phyloP scores from a whole-genome alignment of 2,329 filamentous ascomycete species.

The Parastagonospora nodorum region DNA sequence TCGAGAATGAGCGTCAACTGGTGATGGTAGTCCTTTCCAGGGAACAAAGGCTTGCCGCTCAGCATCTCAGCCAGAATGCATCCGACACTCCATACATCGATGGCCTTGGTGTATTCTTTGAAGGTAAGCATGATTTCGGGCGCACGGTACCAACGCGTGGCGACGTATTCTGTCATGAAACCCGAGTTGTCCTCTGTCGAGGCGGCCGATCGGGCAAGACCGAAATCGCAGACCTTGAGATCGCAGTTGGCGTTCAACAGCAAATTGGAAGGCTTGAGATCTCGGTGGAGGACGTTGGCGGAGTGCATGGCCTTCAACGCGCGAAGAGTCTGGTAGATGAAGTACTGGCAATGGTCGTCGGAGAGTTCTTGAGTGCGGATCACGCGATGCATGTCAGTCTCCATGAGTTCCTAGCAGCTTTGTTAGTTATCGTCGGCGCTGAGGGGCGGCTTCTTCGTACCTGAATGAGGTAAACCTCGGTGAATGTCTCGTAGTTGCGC shows the following conservation, averaged over 20 bases:
- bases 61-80: slow-evolving; percentile 99
- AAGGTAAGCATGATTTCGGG: slow-evolving; percentile 99
- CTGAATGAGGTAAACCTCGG: slow-evolving; percentile 98
- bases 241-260: slow-evolving; percentile 98
- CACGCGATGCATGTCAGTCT: slow-evolving; percentile 99
- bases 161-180: slow-evolving; percentile 99
- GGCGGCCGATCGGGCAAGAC: slow-evolving; percentile 90
- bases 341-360: slow-evolving; percentile 99
- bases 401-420: slow-evolving; percentile 84
- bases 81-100: slow-evolving; percentile 98
- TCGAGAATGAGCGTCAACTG: slow-evolving; percentile 96
- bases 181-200: slow-evolving; percentile 99
- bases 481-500: slow-evolving; percentile 92
- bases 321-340: slow-evolving; percentile 98
- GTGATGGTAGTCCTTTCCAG: slow-evolving; percentile 98
- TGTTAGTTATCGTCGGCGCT: slow-evolving; percentile 11
- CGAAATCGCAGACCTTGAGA: slow-evolving; percentile 98
- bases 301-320: slow-evolving; percentile 99
- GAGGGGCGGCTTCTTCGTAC: slow-evolving; percentile 51
- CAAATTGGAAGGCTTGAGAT: slow-evolving; percentile 96
- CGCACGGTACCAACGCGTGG: slow-evolving; percentile 97
- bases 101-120: slow-evolving; percentile 99
- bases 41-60: slow-evolving; percentile 96
- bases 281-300: slow-evolving; percentile 94
- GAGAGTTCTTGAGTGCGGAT: slow-evolving; percentile 98